Evolutionary conservation across 106 monocot species (phyloP).

Genomic region (Allium sativum): DNA sequence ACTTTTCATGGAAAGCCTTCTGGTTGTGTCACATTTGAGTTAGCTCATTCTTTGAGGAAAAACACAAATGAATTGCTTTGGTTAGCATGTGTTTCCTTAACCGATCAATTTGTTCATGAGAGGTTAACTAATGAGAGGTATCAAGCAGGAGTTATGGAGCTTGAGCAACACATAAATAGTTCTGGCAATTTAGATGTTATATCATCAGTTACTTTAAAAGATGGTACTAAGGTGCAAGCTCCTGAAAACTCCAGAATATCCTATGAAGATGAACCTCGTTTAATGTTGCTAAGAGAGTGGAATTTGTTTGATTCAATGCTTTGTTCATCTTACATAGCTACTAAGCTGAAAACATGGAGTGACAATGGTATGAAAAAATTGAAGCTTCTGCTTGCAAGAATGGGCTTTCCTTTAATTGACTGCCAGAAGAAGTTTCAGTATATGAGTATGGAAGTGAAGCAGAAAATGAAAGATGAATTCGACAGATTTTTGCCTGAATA

Average conservation of each 20-base stretch:
- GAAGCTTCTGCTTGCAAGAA: slow-evolving; percentile 78
- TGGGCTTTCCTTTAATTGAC: slow-evolving; percentile 80
- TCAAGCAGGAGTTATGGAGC: slow-evolving; percentile 66
- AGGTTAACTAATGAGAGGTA: slow-evolving; percentile 84
- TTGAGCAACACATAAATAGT: slow-evolving; percentile 82
- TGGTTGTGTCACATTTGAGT: slow-evolving; percentile 70
- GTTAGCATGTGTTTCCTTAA: slow-evolving; percentile 83
- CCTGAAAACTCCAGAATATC: slow-evolving; percentile 70
- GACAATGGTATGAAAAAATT: slow-evolving; percentile 90
- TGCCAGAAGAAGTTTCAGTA: slow-evolving; percentile 96
- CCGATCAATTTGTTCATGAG: slow-evolving; percentile 89
- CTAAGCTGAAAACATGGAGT: slow-evolving; percentile 91
- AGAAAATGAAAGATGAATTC: slow-evolving; percentile 70
- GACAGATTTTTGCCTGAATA: slow-evolving; percentile 81
- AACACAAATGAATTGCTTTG: slow-evolving; percentile 80
- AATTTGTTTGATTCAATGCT: slow-evolving; percentile 90
- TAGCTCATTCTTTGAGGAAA: slow-evolving; percentile 73
- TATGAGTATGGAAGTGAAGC: slow-evolving; percentile 92
- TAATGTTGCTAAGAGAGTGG: slow-evolving; percentile 91
- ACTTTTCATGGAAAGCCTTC: slow-evolving; percentile 92
- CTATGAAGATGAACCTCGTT: slow-evolving; percentile 83
- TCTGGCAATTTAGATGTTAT: slow-evolving; percentile 52
- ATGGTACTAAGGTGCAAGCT: slow-evolving; percentile 77
- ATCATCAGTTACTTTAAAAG: slow-evolving; percentile 68
- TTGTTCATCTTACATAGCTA: slow-evolving; percentile 86